Evolutionary conservation across 1,139 yeast genomes (phyloP), one percentile per base, ranked within the genome.

Genomic region (Debaryomycetaceae sp.): DNA sequence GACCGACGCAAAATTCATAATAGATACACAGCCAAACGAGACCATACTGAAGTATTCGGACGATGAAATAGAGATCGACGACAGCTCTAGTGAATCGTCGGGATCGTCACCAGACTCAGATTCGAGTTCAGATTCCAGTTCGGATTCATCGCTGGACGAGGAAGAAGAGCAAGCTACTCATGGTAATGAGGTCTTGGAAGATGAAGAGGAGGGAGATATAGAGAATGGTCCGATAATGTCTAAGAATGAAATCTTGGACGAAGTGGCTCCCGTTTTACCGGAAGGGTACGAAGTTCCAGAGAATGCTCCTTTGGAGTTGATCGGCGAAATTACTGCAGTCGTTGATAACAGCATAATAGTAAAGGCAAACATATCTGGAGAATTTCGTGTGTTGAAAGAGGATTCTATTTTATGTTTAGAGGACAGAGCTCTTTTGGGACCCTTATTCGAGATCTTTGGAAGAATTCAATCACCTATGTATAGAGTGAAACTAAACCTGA

Each of bases 391-490:
- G 0, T 70, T 95, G 36, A 87, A 84, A 51, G 97, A 90, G 46
- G 86, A 84, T 24, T 84, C 97, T 0, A 73, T 91, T 0, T 72
- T 93, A 14, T 89, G 97, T 59, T 74, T 90, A 42, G 84, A 82
- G 53, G 91, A 87, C 58, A 75, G 84, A 42, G 73, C 78, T 0
- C 69, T 87, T 0, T 56, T 95, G n/a, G 99, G 99, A 0, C 83
- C 87, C 1, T 68, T 93, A 11, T 87, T 81, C 57, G 99, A 93
- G 61, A 88, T 90, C 0, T 90, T 93, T 69, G 99, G 99, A 0
- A 83, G 90, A 23, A 76, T 93, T 6, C 88, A 88, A 51, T 67
- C 80, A n/a, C 99, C 99, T 0, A 71, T 84, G 39, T 91, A 88
- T 59, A 72, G 96, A 36, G 84, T 93, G 1, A 82, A 83, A 49